Conservation (phyloP, 495 filamentous ascomycete genomes). For the Amphirosellinia nigrospora region DNA sequence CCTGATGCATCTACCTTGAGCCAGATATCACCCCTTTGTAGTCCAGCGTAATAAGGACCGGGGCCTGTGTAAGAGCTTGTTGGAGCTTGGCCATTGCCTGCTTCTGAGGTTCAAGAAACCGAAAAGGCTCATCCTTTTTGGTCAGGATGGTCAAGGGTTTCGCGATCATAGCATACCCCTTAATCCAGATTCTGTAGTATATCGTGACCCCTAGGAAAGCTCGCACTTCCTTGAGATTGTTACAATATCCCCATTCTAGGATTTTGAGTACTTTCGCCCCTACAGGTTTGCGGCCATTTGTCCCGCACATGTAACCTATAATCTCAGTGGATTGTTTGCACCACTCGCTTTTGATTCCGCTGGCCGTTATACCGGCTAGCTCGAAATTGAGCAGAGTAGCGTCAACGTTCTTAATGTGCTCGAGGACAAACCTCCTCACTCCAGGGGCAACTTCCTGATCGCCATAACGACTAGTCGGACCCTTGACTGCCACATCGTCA, state of each 20-base stretch:
- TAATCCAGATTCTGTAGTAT: background rate
- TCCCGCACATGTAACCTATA: background rate
- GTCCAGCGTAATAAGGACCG: background rate
- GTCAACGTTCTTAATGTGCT: background rate
- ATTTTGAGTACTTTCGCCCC: background rate
- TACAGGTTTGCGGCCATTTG: background rate
- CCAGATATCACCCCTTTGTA: background rate
- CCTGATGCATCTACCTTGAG: background rate
- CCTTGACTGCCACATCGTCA: background rate
- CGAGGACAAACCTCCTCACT: background rate
- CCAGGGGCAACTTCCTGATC: background rate
- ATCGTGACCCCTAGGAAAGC: background rate
- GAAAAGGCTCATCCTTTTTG: background rate
- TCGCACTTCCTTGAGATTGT: background rate
- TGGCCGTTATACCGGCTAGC: background rate
- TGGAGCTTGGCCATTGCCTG: background rate
- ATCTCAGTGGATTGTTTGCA: background rate
- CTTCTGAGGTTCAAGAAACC: background rate
- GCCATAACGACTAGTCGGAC: background rate
- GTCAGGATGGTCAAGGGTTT: background rate
- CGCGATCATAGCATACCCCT: background rate
- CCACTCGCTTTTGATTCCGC: background rate
- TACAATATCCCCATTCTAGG: background rate
- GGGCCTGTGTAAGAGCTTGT: background rate
- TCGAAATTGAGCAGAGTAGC: background rate